These are phyloP conservation scores for Gelatoporia subvermispora DNA, from an alignment of 768 basidiomycete species.

Conservation along the genomic window DNA sequence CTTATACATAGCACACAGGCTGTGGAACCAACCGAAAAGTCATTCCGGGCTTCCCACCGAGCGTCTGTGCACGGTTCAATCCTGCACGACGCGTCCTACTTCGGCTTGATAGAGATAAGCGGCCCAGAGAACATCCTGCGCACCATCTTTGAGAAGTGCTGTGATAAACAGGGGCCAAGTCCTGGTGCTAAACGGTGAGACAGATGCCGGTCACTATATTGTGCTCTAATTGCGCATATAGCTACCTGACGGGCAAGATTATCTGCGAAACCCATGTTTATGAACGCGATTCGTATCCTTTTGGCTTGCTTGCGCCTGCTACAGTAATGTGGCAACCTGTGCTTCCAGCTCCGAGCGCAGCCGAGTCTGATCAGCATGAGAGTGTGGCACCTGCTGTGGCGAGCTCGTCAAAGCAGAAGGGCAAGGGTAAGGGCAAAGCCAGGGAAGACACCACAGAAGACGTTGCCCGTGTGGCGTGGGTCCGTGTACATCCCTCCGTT, in stretches of 20 bases:
- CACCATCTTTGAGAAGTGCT: conserved; percentile 46
- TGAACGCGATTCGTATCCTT: conserved; percentile 57
- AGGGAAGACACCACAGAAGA: conserved; percentile 5
- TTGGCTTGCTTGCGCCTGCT: conserved; percentile 62
- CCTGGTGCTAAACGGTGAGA: conserved; percentile 59
- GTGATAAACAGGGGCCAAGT: conserved; percentile 58
- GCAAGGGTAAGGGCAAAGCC: conserved; percentile 27
- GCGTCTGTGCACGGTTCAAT: conserved; percentile 83
- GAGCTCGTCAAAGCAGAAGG: no score
- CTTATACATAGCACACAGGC: conserved; percentile 44
- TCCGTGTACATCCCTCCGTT: conserved; percentile 74
- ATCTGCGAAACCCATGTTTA: conserved; percentile 67
- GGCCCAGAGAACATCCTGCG: conserved; percentile 57
- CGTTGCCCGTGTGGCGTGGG: conserved; percentile 53
- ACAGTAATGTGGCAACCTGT: conserved; percentile 70
- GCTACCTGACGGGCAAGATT: conserved; percentile 63
- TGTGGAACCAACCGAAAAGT: conserved; percentile 83
- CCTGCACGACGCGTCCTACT: conserved; percentile 88
- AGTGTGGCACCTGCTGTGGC: no score
- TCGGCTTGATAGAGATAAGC: conserved; percentile 65
- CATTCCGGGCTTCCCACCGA: conserved; percentile 87
- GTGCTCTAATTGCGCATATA: conserved; percentile 23
- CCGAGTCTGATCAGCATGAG: not conserved
- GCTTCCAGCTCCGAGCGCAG: not conserved
- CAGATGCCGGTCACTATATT: not conserved